Percentiles rank a stretch among this genome's conserved stretches.
phyloP scores from a whole-genome alignment of 2,329 filamentous ascomycete species.

The Stemphylium beticola region DNA sequence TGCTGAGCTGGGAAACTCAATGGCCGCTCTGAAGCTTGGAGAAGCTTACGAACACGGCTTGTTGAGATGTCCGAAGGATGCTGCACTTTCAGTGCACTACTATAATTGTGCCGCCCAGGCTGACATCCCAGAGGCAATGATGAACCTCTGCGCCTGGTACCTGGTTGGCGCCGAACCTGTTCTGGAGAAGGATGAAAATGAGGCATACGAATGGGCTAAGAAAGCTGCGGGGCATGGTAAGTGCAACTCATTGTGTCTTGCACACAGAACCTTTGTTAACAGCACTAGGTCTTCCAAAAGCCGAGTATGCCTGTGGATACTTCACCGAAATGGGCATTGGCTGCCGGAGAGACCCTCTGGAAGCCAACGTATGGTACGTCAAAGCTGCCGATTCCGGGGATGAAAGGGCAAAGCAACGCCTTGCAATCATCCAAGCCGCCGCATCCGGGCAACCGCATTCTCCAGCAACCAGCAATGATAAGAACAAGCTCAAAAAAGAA shows the following conservation, averaged over 20 bases:
- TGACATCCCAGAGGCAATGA: constrained; percentile 88
- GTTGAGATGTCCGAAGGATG: constrained; percentile 85
- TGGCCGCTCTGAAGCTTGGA: constrained; percentile 88
- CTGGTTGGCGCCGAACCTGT: constrained; percentile 93
- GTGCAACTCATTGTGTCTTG: constrained; percentile 38
- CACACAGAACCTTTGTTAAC: constrained; percentile 16
- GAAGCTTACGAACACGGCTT: constrained; percentile 95
- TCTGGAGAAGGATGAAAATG: constrained; percentile 91
- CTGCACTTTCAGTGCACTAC: constrained; percentile 93
- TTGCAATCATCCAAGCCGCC: constrained; percentile 85
- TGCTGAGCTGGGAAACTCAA: constrained; percentile 85
- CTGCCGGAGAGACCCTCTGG: constrained; percentile 89
- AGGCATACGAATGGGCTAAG: constrained; percentile 95
- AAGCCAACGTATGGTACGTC: constrained; percentile 98
- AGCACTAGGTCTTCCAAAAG: constrained; percentile 65
- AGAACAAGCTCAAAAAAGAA: constrained; percentile 37
- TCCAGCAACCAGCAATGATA: constrained; percentile 20
- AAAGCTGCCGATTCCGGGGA: constrained; percentile 92
- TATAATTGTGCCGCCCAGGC: constrained; percentile 91
- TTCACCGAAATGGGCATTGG: constrained; percentile 99
- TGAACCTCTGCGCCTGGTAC: constrained; percentile 99
- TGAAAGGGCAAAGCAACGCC: constrained; percentile 82
- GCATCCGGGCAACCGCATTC: constrained; percentile 62
- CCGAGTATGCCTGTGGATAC: constrained; percentile 95
- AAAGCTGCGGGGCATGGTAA: constrained; percentile 84